phyloP scores from a whole-genome alignment of 306 rosid species.

The Quercus agrifolia region DNA sequence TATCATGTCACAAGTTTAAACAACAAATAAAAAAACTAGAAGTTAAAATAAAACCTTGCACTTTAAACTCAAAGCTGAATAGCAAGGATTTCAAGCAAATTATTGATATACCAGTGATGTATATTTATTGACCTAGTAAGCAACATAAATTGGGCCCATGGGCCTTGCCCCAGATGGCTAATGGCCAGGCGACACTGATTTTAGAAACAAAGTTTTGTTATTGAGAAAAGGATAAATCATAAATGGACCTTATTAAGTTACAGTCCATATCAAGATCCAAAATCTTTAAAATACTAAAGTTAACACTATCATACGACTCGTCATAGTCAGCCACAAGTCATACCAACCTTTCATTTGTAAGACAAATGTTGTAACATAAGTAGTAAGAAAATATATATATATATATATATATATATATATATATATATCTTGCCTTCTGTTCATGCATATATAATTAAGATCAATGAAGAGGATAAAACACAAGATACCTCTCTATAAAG shows the following conservation, averaged over 20 bases:
- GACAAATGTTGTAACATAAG: neutral
- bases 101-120: neutral
- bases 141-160: too few species aligned
- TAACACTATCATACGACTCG: neutral
- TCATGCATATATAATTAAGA: neutral
- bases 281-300: neutral
- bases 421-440: neutral
- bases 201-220: neutral
- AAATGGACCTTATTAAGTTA: neutral
- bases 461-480: neutral
- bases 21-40: constrained; percentile 7
- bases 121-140: neutral
- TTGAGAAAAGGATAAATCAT: neutral
- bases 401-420: too few species aligned
- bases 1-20: neutral
- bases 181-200: neutral
- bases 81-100: neutral
- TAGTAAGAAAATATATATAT: too few species aligned
- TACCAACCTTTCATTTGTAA: neutral
- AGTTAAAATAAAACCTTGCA: neutral
- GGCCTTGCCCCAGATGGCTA: neutral
- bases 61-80: neutral
- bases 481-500: constrained; percentile 63
- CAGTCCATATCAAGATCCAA: neutral
- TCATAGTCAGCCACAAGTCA: neutral